A percentile compares a stretch with the other conserved stretches of the same genome.
These are phyloP conservation scores for Claviceps sp. DNA, from an alignment of 2,329 filamentous ascomycete species.

Conservation along the genomic window DNA sequence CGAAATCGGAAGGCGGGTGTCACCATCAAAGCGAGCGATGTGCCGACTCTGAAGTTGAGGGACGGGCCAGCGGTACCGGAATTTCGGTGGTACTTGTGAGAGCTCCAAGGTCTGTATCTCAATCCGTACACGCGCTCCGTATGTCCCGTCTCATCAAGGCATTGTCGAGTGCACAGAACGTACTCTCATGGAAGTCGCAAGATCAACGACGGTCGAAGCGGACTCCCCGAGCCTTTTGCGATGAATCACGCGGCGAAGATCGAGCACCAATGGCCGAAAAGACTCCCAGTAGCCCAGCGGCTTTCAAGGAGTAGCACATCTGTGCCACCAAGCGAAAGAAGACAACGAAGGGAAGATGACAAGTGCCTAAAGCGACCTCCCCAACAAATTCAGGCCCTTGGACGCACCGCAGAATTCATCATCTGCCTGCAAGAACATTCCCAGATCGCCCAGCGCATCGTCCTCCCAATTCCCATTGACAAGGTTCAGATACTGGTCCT, in stretches of 20 bases:
- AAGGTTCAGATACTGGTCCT: conserved; percentile 23
- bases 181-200: no score
- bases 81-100: conserved; percentile 34
- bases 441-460: conserved; percentile 20
- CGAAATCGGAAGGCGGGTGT: conserved; percentile 39
- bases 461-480: conserved; percentile 23
- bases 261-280: no score
- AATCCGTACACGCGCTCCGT: no score
- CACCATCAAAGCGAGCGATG: conserved; percentile 29
- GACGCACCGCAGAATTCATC: conserved; percentile 14
- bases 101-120: no score
- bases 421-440: conserved; percentile 20
- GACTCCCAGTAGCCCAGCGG: no score
- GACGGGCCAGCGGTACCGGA: conserved; percentile 33
- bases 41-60: conserved; percentile 34
- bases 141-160: no score
- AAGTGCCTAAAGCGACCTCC: conserved; percentile 12
- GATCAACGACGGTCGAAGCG: no score
- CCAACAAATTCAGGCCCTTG: conserved; percentile 17
- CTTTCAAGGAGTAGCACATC: no score
- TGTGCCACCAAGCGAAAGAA: no score
- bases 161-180: no score
- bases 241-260: no score
- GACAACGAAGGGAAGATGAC: background rate
- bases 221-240: no score